phyloP scores from a whole-genome alignment of 169 alveolate genomes.

The Plasmodium malariae region DNA sequence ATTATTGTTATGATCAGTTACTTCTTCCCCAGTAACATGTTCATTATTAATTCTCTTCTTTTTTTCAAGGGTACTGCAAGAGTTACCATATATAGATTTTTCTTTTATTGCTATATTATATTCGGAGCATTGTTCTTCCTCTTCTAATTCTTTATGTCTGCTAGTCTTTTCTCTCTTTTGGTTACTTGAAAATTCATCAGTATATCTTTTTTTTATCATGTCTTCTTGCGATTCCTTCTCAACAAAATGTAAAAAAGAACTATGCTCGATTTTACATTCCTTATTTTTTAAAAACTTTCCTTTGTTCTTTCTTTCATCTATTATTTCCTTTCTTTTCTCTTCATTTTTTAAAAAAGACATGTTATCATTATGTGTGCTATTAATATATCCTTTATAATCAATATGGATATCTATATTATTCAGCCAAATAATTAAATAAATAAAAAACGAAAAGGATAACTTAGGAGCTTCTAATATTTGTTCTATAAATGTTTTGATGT shows the following conservation, averaged over 20 bases:
- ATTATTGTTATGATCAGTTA: too few relatives aligned
- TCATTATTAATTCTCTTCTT: too few relatives aligned
- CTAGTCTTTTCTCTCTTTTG: not conserved
- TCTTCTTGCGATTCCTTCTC: not conserved
- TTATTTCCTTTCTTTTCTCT: not conserved
- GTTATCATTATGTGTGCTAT: constrained; percentile 19
- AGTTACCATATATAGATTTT: too few relatives aligned
- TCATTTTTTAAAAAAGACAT: not conserved
- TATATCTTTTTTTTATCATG: too few relatives aligned
- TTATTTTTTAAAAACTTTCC: not conserved
- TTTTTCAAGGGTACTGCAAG: too few relatives aligned
- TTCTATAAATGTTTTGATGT: constrained; percentile 71
- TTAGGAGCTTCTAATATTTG: constrained; percentile 68
- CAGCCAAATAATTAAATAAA: constrained; percentile 60
- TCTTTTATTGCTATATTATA: too few relatives aligned
- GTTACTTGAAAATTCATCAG: too few relatives aligned
- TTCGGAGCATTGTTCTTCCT: too few relatives aligned
- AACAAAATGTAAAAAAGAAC: too few relatives aligned
- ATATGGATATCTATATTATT: constrained; percentile 47
- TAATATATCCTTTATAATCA: constrained; percentile 69
- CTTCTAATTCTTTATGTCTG: not conserved
- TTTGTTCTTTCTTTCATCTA: not conserved
- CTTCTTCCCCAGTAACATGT: too few relatives aligned
- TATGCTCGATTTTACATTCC: not conserved
- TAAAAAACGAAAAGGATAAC: constrained; percentile 71